A percentile compares a stretch with the other conserved stretches of the same genome.
Conservation (phyloP, 2,329 filamentous ascomycete genomes). For the Colletotrichum cuscutae region DNA sequence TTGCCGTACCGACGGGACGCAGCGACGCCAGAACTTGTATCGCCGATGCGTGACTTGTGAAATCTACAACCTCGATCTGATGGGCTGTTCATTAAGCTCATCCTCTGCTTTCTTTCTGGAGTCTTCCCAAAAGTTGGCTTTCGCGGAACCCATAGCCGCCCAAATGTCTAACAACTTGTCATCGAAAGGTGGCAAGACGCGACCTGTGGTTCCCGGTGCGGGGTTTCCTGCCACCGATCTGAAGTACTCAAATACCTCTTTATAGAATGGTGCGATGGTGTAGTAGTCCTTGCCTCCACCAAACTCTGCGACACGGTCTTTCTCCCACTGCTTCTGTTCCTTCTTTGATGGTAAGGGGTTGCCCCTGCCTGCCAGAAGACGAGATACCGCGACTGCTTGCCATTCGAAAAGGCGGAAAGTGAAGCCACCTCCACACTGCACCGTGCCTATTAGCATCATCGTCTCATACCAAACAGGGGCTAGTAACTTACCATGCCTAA, state of each 20-base stretch:
- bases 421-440: slow-evolving; percentile 46
- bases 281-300: slow-evolving; percentile 48
- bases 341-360: slow-evolving; percentile 38
- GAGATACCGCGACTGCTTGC: slow-evolving; percentile 50
- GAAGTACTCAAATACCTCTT: slow-evolving; percentile 51
- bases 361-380: slow-evolving; percentile 46
- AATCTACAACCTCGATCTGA: not conserved
- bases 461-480: no score
- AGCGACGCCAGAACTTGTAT: not conserved
- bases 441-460: not conserved
- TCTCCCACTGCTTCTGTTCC: slow-evolving; percentile 47
- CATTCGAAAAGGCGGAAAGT: slow-evolving; percentile 52
- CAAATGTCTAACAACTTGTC: slow-evolving; percentile 48
- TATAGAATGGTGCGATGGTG: slow-evolving; percentile 47
- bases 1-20: not conserved
- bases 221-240: slow-evolving; percentile 54
- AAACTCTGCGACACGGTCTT: slow-evolving; percentile 40
- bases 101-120: slow-evolving; percentile 43
- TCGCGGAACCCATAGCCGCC: slow-evolving; percentile 43
- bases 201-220: slow-evolving; percentile 46
- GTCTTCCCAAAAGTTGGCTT: slow-evolving; percentile 42
- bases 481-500: slow-evolving; percentile 46
- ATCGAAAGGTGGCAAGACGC: slow-evolving; percentile 53
- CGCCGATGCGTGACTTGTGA: not conserved
- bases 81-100: slow-evolving; percentile 14